Evolutionary conservation across 2,329 filamentous ascomycete species (phyloP), one percentile per base, ranked within the genome.

Genomic region (Hypoxylon sp.): DNA sequence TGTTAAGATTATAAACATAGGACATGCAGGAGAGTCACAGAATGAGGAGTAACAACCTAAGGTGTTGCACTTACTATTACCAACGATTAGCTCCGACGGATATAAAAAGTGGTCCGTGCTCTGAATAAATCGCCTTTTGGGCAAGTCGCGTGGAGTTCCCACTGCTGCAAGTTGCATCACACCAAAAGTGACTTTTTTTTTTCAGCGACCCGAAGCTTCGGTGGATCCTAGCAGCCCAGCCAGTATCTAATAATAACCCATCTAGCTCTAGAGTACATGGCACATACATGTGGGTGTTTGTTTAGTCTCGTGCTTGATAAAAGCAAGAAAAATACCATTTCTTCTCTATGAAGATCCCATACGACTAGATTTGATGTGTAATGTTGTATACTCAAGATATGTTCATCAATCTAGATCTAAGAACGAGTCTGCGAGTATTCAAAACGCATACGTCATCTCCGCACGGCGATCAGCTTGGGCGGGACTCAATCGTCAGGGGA

Each of bases 211-310:
- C 36, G 43, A 55, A 52, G 51, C 40, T 44, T 36, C 36, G 34
- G 55, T 59, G 55, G 51, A 42, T 45, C 53, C 38, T 31, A 19
- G 38, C 32, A 40, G 34, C 44, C 38, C 16, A 34, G n/a, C n/a
- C n/a, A 23, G 15, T 16, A 38, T 51, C 51, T 55, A 55, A 55
- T 51, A 51, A 55, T 55, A 58, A 42, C n/a, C n/a, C n/a, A n/a
- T n/a, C n/a, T n/a, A n/a, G n/a, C n/a, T n/a, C n/a, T n/a, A n/a
- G n/a, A n/a, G n/a, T n/a, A n/a, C n/a, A n/a, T n/a, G n/a, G n/a
- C n/a, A n/a, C n/a, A n/a, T n/a, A 27, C 26, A 34, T 15, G 15
- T 5, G 36, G 9, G 8, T 6, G 16, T 16, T 13, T 37, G 31
- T 17, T 23, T 30, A 17, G 13, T 13, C 9, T 8, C 11, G 20